These are phyloP conservation scores for Jaenimonas drosophilae DNA, from an alignment of 208 protist genomes.

Conservation along the genomic window DNA sequence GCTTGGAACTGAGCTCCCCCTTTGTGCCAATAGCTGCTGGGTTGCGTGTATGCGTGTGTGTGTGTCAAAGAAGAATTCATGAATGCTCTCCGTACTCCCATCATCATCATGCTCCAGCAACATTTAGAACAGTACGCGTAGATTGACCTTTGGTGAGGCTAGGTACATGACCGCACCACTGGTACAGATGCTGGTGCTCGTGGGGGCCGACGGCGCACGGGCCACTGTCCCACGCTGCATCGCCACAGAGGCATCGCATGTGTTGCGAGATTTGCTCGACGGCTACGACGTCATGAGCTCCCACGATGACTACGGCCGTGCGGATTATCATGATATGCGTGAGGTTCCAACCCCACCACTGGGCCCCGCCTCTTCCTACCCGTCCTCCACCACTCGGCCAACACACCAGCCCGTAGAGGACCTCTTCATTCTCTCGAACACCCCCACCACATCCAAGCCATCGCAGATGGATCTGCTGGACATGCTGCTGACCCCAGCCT, in stretches of 20 bases:
- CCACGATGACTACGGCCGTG: neutral
- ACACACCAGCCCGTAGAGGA: no score
- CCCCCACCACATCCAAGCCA: no score
- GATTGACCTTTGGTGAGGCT: no score
- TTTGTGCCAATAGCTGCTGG: no score
- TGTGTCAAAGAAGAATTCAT: neutral
- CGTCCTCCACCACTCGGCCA: neutral
- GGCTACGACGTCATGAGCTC: constrained; percentile 18
- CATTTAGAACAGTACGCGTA: no score
- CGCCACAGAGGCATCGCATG: constrained; percentile 61
- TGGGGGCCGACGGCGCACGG: constrained; percentile 51
- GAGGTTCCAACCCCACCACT: no score
- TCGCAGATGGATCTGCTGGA: no score
- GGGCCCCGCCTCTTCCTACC: neutral
- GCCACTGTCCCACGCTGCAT: constrained; percentile 46
- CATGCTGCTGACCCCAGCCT: no score
- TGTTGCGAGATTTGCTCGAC: constrained; percentile 72
- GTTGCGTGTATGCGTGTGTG: constrained; percentile 1
- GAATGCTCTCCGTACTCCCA: neutral
- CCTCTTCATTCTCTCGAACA: neutral
- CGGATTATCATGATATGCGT: no score
- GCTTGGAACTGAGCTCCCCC: no score
- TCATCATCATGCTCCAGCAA: neutral
- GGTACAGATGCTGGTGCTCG: constrained; percentile 54
- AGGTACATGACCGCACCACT: no score